These are phyloP conservation scores for Colletotrichum sp. DNA, from an alignment of 2,329 filamentous ascomycete genomes.

Conservation along the genomic window DNA sequence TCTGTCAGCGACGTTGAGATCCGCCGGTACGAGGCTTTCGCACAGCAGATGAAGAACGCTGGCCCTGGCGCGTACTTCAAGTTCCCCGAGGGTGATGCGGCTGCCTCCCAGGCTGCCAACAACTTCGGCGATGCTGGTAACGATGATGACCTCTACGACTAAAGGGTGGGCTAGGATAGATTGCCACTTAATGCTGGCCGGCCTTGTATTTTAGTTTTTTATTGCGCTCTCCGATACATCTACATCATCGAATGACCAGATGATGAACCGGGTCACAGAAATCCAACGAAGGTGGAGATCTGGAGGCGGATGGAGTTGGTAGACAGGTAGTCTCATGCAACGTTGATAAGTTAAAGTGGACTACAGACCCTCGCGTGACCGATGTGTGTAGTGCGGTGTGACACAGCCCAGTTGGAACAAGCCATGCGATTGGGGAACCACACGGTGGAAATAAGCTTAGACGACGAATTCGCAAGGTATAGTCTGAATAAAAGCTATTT, in stretches of 20 bases:
- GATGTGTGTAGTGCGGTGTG: not conserved
- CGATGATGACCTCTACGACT: slow-evolving; percentile 97
- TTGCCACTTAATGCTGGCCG: slow-evolving; percentile 23
- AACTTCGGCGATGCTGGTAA: slow-evolving; percentile 86
- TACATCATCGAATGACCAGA: slow-evolving; percentile 30
- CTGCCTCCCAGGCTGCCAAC: slow-evolving; percentile 65
- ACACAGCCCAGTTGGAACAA: not conserved
- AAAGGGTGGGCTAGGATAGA: slow-evolving; percentile 44
- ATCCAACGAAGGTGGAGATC: slow-evolving; percentile 5
- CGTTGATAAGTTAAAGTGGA: not conserved
- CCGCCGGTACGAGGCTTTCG: slow-evolving; percentile 96
- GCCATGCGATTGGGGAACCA: not conserved
- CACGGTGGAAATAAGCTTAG: not conserved
- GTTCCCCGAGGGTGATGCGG: slow-evolving; percentile 78
- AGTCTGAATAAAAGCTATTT: not conserved
- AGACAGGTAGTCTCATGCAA: slow-evolving; percentile 22
- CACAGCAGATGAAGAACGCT: slow-evolving; percentile 98
- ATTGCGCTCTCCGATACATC: slow-evolving; percentile 39
- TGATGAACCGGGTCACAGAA: slow-evolving; percentile 1
- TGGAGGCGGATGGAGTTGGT: slow-evolving; percentile 23
- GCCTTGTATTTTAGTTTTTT: slow-evolving; percentile 55
- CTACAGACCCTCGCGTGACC: not conserved
- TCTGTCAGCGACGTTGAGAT: slow-evolving; percentile 98
- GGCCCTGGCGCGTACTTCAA: slow-evolving; percentile 97
- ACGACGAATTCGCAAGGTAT: not conserved